Evolutionary conservation across 2,329 filamentous ascomycete species (phyloP).

Genomic region (Claviceps citrina): DNA sequence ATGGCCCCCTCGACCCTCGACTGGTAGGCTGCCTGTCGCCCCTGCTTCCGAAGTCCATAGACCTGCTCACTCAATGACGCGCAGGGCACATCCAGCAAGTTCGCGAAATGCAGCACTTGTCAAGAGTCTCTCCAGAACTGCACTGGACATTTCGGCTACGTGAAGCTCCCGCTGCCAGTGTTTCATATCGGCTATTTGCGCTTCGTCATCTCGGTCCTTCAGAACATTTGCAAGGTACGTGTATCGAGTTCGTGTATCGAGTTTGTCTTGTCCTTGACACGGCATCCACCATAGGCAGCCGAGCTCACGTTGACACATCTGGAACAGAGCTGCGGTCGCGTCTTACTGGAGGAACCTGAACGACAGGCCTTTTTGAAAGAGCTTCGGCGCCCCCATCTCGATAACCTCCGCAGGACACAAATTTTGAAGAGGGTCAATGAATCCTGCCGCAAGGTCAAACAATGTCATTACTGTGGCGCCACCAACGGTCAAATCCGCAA

Average conservation of each 20-base stretch:
- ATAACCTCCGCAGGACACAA: constrained; percentile 70
- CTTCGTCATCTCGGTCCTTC: constrained; percentile 79
- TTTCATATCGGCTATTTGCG: constrained; percentile 96
- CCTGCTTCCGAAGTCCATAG: not conserved
- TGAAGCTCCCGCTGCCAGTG: constrained; percentile 75
- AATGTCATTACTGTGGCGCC: constrained; percentile 64
- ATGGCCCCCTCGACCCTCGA: constrained; percentile 78
- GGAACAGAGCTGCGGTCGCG: constrained; percentile 54
- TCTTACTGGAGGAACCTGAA: constrained; percentile 69
- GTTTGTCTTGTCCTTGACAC: not conserved
- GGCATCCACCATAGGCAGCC: no score
- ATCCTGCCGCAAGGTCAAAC: constrained; percentile 74
- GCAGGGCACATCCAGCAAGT: constrained; percentile 76
- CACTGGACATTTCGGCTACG: constrained; percentile 89
- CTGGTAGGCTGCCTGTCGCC: constrained; percentile 32
- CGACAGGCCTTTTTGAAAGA: constrained; percentile 64
- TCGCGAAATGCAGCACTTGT: constrained; percentile 66
- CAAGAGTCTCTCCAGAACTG: constrained; percentile 67
- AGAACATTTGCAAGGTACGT: constrained; percentile 75
- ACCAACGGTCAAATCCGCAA: constrained; percentile 89
- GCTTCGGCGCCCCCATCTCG: constrained; percentile 64
- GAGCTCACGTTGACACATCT: no score
- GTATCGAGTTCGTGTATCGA: no score
- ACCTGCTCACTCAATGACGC: not conserved
- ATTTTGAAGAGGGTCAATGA: constrained; percentile 81